Percentiles rank a stretch among this genome's conserved stretches.
These are phyloP conservation scores for Phytophthora sp. DNA, from an alignment of 352 stramenopile species.

Conservation along the genomic window DNA sequence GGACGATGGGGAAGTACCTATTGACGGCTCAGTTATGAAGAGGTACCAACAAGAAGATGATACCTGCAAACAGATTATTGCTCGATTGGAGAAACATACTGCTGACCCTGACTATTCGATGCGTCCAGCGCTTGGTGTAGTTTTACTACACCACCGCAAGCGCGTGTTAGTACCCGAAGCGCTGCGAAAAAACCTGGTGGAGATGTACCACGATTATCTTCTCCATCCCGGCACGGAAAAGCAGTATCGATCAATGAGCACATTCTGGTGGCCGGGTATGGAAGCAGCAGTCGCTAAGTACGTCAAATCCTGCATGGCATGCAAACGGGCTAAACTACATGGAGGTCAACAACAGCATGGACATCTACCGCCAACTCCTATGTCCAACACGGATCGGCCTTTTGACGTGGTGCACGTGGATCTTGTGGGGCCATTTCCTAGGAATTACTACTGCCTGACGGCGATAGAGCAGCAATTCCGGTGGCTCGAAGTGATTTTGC, in stretches of 20 bases:
- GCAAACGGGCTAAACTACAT: constrained; percentile 12
- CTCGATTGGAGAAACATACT: not conserved
- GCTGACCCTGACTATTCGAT: constrained; percentile 5
- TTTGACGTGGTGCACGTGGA: constrained; percentile 17
- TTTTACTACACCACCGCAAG: not conserved
- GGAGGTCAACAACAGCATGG: constrained; percentile 14
- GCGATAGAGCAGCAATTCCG: constrained; percentile 8
- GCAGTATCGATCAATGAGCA: constrained; percentile 1
- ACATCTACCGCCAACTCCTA: not conserved
- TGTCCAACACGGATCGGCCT: not conserved
- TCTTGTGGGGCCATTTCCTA: not conserved
- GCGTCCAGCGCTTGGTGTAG: not conserved
- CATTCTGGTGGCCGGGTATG: constrained; percentile 15
- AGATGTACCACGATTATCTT: constrained; percentile 8
- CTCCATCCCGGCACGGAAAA: constrained; percentile 1
- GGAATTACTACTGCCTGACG: constrained; percentile 5
- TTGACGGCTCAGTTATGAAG: constrained; percentile 4
- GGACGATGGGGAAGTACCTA: constrained; percentile 1
- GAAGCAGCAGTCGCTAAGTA: not conserved
- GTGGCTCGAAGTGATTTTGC: constrained; percentile 10
- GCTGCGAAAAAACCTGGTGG: not conserved
- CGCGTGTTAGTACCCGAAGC: not conserved
- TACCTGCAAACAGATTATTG: not conserved
- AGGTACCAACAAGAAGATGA: not conserved
- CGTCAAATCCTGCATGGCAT: not conserved